A percentile compares a stretch with the other conserved stretches of the same genome.
Evolutionary conservation across 306 rosid genomes (phyloP).

Genomic region (Cucumis hystrix): DNA sequence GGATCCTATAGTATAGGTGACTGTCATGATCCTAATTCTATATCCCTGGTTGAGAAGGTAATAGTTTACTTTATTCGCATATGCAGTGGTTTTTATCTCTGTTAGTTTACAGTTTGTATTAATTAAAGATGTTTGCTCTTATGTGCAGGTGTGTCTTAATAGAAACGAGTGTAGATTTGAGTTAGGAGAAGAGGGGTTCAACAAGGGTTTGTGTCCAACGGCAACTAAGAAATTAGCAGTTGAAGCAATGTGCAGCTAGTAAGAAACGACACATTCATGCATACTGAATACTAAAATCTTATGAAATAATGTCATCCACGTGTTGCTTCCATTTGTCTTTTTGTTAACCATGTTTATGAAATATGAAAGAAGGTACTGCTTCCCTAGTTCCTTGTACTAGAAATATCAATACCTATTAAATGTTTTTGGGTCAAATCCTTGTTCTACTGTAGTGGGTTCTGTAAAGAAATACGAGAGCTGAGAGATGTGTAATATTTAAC

Average conservation of each 20-base stretch:
- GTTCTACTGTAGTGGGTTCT: too few species aligned
- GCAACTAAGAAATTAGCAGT: constrained; percentile 63
- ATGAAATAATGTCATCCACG: too few species aligned
- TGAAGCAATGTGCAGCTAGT: constrained; percentile 46
- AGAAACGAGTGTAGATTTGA: constrained; percentile 45
- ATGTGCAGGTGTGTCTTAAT: constrained; percentile 51
- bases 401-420: too few species aligned
- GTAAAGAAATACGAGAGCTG: too few species aligned
- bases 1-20: constrained; percentile 53
- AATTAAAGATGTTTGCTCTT: background rate
- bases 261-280: background rate
- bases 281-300: background rate
- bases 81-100: background rate
- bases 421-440: too few species aligned
- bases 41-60: constrained; percentile 56
- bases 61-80: background rate
- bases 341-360: too few species aligned
- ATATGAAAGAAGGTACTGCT: too few species aligned
- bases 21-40: constrained; percentile 68
- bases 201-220: constrained; percentile 27
- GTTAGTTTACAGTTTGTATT: background rate
- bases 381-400: too few species aligned
- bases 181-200: constrained; percentile 41
- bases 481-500: too few species aligned
- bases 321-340: too few species aligned